phyloP scores from a whole-genome alignment of 306 rosid genomes.

The Adenanthera pavonina region DNA sequence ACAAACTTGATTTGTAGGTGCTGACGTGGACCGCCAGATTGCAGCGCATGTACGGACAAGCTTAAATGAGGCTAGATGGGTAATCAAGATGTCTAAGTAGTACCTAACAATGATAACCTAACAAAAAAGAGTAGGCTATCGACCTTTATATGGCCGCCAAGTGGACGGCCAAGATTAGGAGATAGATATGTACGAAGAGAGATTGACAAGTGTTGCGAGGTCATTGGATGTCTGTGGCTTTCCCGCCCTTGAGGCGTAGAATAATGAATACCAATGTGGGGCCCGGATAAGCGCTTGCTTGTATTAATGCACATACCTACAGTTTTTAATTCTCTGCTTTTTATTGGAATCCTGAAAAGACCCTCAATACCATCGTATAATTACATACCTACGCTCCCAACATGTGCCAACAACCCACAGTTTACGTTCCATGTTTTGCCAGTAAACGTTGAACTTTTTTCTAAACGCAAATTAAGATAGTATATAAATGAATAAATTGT shows the following conservation, averaged over 20 bases:
- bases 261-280: neutral
- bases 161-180: slow-evolving; percentile 31
- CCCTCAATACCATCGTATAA: neutral
- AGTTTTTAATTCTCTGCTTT: neutral
- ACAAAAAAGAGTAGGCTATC: no score
- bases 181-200: neutral
- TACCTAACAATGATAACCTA: neutral
- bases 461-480: no score
- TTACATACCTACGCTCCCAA: no score
- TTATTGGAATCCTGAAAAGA: no score
- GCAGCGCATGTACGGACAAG: neutral
- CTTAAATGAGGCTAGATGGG: neutral
- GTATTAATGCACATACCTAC: slow-evolving; percentile 24
- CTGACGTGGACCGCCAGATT: slow-evolving; percentile 38
- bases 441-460: no score
- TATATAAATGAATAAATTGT: no score
- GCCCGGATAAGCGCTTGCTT: slow-evolving; percentile 15
- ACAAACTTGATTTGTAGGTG: neutral
- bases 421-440: no score
- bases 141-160: neutral
- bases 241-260: slow-evolving; percentile 37
- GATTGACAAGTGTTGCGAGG: neutral
- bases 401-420: no score
- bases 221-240: slow-evolving; percentile 19
- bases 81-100: slow-evolving; percentile 21